Percentiles rank a stretch among this genome's conserved stretches.
Conservation (phyloP, 2,329 filamentous ascomycete species). For the Coleophoma cylindrospora region DNA sequence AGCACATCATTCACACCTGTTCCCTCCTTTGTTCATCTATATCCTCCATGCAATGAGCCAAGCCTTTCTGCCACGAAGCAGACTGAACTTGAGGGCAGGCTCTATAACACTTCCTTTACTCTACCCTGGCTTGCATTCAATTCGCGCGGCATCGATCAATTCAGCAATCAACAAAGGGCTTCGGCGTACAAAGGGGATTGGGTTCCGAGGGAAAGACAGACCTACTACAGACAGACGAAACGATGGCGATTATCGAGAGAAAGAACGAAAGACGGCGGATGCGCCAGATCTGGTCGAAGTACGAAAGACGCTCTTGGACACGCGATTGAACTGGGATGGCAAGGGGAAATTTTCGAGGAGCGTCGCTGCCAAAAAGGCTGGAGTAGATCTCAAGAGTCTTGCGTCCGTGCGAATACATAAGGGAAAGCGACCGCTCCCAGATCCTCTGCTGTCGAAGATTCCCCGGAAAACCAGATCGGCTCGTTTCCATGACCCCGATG, state of each 20-base stretch:
- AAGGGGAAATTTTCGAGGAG: background rate
- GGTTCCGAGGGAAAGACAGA: slow-evolving; percentile 18
- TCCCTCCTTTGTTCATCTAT: too few relatives aligned
- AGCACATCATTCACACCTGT: too few relatives aligned
- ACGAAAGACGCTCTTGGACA: background rate
- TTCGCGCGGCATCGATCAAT: slow-evolving; percentile 50
- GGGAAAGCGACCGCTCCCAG: slow-evolving; percentile 47
- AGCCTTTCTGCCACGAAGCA: slow-evolving; percentile 9
- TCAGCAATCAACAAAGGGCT: slow-evolving; percentile 68
- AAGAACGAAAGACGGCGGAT: slow-evolving; percentile 16
- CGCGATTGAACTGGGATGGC: slow-evolving; percentile 26
- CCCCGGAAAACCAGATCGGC: slow-evolving; percentile 40
- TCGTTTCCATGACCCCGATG: slow-evolving; percentile 46
- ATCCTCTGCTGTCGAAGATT: slow-evolving; percentile 26
- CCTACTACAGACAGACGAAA: slow-evolving; percentile 6
- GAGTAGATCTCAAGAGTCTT: slow-evolving; percentile 6
- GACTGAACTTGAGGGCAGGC: slow-evolving; percentile 5
- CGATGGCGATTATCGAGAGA: slow-evolving; percentile 14
- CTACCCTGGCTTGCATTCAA: slow-evolving; percentile 1
- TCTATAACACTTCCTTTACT: slow-evolving; percentile 2
- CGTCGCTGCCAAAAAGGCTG: background rate
- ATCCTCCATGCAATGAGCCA: slow-evolving; percentile 15
- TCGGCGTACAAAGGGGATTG: slow-evolving; percentile 39
- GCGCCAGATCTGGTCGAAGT: background rate
- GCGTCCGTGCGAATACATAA: slow-evolving; percentile 33